A percentile compares a stretch with the other conserved stretches of the same genome.
These are phyloP conservation scores for Ceratobasidium sp. DNA, from an alignment of 1,284 basidiomycete genomes.

Conservation along the genomic window DNA sequence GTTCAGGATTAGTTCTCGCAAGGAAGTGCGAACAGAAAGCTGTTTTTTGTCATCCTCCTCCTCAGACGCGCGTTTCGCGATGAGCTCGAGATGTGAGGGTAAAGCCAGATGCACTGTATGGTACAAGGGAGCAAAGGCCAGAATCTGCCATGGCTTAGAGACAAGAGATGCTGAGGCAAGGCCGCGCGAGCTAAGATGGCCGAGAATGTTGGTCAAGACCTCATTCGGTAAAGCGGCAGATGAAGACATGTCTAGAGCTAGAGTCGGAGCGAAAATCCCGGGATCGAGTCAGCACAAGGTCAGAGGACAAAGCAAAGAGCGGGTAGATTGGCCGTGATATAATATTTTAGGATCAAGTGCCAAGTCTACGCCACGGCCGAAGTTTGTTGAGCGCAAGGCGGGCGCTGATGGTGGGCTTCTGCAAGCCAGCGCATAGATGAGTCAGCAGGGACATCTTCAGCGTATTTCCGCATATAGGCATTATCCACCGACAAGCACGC, in stretches of 20 bases:
- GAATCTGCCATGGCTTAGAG: not conserved
- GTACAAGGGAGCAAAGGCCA: slow-evolving; percentile 11
- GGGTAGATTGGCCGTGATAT: too few relatives aligned
- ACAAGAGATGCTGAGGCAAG: not conserved
- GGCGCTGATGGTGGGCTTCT: too few relatives aligned
- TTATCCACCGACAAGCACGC: too few relatives aligned
- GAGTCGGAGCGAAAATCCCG: not conserved
- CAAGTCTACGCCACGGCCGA: too few relatives aligned
- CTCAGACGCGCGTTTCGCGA: not conserved
- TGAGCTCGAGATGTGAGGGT: not conserved
- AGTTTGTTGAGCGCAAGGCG: too few relatives aligned
- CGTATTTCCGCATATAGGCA: too few relatives aligned
- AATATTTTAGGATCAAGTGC: too few relatives aligned
- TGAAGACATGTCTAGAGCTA: not conserved
- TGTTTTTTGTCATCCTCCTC: not conserved
- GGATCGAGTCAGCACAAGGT: too few relatives aligned
- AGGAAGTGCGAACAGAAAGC: not conserved
- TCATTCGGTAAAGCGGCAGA: not conserved
- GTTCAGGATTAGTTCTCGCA: not conserved
- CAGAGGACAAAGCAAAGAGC: too few relatives aligned
- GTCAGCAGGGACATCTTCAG: too few relatives aligned
- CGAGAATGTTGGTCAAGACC: not conserved
- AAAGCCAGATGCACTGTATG: not conserved
- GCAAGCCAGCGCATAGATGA: too few relatives aligned
- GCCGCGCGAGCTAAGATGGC: not conserved